phyloP scores from a whole-genome alignment of 2,329 filamentous ascomycete genomes.

The Cadophora luteo-olivacea region DNA sequence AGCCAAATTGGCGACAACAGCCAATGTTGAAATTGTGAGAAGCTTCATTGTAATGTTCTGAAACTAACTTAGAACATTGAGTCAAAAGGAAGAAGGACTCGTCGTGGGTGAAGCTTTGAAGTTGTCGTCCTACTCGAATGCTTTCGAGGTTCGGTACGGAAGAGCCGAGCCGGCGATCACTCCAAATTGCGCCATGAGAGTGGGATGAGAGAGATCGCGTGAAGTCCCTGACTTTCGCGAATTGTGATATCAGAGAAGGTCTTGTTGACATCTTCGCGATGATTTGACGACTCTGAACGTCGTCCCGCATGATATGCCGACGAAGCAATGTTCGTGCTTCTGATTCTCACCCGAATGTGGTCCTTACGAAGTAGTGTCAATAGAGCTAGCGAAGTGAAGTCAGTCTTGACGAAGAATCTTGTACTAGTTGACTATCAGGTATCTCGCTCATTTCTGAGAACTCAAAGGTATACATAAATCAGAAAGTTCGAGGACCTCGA shows the following conservation, averaged over 20 bases:
- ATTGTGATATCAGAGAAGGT: not conserved
- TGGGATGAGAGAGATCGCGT: not conserved
- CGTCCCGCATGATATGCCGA: no score
- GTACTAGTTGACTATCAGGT: no score
- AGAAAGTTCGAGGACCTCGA: not conserved
- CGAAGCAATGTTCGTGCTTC: not conserved
- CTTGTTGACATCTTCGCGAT: not conserved
- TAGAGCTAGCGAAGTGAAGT: not conserved
- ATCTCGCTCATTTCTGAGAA: not conserved
- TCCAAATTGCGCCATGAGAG: not conserved
- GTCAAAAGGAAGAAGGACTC: not conserved
- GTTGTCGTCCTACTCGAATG: not conserved
- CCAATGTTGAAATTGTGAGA: conserved; percentile 20
- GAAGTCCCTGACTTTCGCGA: not conserved
- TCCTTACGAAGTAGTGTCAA: not conserved
- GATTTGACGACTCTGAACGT: not conserved
- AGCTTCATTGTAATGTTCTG: conserved; percentile 34
- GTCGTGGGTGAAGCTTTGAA: not conserved
- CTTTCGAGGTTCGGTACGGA: not conserved
- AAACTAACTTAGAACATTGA: not conserved
- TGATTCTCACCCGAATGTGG: not conserved
- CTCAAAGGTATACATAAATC: not conserved
- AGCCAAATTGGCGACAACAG: conserved; percentile 31
- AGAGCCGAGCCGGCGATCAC: not conserved
- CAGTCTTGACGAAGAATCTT: not conserved